A percentile compares a stretch with the other conserved stretches of the same genome.
Conservation (phyloP, 192 early-diverging fungal genomes). For the Gorgonomyces haynaldii region DNA sequence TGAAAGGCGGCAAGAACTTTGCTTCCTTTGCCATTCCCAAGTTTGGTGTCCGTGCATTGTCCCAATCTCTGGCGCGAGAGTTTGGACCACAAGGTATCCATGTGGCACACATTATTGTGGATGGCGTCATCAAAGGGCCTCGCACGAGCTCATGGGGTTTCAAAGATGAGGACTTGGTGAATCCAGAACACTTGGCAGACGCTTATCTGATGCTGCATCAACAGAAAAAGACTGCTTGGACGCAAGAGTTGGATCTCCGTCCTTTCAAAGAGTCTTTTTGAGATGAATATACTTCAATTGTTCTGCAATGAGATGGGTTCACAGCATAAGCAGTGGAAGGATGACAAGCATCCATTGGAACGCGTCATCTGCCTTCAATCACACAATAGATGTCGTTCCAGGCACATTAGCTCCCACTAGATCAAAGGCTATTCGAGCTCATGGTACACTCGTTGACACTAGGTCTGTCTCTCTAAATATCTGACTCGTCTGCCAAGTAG, state of each 20-base stretch:
- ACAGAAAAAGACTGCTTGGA: slow-evolving; percentile 18
- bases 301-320: too few species aligned
- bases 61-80: slow-evolving; percentile 22
- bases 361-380: too few species aligned
- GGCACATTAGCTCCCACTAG: too few species aligned
- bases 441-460: too few species aligned
- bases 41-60: slow-evolving; percentile 14
- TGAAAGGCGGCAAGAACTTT: slow-evolving; percentile 10
- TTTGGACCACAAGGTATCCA: slow-evolving; percentile 22
- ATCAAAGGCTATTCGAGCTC: too few species aligned
- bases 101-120: slow-evolving; percentile 21
- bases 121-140: slow-evolving; percentile 19
- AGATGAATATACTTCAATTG: too few species aligned
- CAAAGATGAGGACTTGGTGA: slow-evolving; percentile 10
- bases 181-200: slow-evolving; percentile 10
- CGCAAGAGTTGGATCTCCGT: slow-evolving; percentile 17
- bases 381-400: too few species aligned
- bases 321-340: too few species aligned
- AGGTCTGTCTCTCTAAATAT: too few species aligned
- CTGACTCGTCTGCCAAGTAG: too few species aligned
- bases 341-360: too few species aligned
- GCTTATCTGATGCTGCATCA: slow-evolving; percentile 16
- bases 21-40: slow-evolving; percentile 17
- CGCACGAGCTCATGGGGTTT: slow-evolving; percentile 3
- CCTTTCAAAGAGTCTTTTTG: slow-evolving; percentile 16